phyloP scores from a whole-genome alignment of 345 rosid genomes.

The Schrenkiella parvula region DNA sequence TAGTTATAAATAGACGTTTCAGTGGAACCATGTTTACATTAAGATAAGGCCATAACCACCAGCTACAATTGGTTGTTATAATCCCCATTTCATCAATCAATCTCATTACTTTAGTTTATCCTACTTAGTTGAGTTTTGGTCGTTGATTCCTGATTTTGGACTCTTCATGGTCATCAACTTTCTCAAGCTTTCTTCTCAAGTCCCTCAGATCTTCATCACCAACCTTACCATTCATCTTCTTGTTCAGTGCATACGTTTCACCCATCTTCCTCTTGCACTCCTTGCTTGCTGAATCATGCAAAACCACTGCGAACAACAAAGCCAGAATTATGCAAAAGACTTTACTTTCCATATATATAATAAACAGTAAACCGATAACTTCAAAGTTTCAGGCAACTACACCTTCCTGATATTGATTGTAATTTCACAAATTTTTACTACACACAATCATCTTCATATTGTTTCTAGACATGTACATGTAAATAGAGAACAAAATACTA shows the following conservation, averaged over 20 bases:
- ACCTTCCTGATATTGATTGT: not conserved
- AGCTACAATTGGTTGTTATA: not conserved
- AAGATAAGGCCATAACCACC: not conserved
- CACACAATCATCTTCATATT: not conserved
- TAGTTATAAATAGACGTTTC: not conserved
- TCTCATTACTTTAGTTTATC: not conserved
- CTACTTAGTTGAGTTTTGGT: conserved; percentile 30
- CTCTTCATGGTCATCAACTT: conserved; percentile 41
- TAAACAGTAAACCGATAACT: not conserved
- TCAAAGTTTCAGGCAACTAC: not conserved
- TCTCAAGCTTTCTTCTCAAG: conserved; percentile 56
- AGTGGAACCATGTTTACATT: not conserved
- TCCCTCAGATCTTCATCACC: conserved; percentile 51
- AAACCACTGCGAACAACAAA: conserved; percentile 51
- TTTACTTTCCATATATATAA: not conserved
- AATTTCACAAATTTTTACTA: not conserved
- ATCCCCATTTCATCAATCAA: not conserved
- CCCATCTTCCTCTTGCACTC: conserved; percentile 76
- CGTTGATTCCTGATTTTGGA: conserved; percentile 38
- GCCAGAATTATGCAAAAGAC: not conserved
- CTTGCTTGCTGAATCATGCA: conserved; percentile 83
- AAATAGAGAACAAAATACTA: conserved; percentile 11
- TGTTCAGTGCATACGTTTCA: conserved; percentile 71
- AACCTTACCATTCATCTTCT: conserved; percentile 48
- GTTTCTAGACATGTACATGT: not conserved